These are phyloP conservation scores for Russula emetica DNA, from an alignment of 768 basidiomycete species.

Conservation along the genomic window DNA sequence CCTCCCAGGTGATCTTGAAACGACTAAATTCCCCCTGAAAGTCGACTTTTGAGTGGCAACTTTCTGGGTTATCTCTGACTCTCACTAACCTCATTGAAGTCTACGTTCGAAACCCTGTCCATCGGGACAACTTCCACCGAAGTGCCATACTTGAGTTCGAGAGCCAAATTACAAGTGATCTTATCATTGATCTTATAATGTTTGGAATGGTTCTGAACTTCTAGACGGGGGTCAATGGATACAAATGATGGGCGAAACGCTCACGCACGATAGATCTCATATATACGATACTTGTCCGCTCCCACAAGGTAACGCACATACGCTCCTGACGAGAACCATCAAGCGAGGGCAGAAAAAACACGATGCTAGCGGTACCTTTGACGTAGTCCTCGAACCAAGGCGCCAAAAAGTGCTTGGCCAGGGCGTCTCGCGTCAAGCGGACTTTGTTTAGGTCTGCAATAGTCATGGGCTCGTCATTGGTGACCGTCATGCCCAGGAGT, in stretches of 20 bases:
- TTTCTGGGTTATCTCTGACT: not conserved
- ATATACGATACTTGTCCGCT: constrained; percentile 70
- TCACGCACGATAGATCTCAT: constrained; percentile 68
- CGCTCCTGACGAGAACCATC: constrained; percentile 46
- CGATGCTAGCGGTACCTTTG: constrained; percentile 48
- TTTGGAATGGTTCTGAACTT: constrained; percentile 52
- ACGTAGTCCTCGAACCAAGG: constrained; percentile 87
- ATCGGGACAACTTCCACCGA: constrained; percentile 59
- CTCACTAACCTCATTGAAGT: constrained; percentile 55
- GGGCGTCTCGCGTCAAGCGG: constrained; percentile 59
- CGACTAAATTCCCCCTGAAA: constrained; percentile 70
- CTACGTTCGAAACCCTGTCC: constrained; percentile 81
- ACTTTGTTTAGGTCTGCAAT: constrained; percentile 57
- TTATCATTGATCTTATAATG: constrained; percentile 70
- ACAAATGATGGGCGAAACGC: constrained; percentile 4
- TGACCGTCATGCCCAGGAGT: constrained; percentile 43
- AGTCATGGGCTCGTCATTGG: constrained; percentile 46
- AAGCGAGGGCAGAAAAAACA: not conserved
- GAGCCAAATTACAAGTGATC: constrained; percentile 51
- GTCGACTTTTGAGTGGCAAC: not conserved
- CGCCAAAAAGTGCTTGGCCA: constrained; percentile 66
- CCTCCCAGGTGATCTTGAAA: constrained; percentile 41
- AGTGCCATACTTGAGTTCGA: constrained; percentile 77
- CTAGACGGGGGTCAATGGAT: constrained; percentile 32
- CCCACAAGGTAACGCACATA: constrained; percentile 88